Evolutionary conservation across 768 basidiomycete species (phyloP).

Genomic region (Crepidotus variabilis): DNA sequence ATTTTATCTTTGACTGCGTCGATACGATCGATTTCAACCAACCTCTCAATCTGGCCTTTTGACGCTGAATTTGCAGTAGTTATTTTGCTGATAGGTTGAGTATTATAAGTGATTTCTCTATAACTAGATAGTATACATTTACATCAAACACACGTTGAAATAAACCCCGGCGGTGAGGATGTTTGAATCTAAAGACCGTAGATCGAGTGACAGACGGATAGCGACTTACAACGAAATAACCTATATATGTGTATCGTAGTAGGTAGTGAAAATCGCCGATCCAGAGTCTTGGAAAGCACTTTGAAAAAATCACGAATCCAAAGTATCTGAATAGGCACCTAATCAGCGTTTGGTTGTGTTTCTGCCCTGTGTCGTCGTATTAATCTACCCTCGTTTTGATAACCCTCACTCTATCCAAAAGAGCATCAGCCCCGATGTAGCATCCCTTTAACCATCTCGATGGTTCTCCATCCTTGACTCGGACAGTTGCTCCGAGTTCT

Average conservation of each 20-base stretch:
- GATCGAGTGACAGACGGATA: no score
- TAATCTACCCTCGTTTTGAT: conserved; percentile 31
- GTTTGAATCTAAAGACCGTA: no score
- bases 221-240: no score
- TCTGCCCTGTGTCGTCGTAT: neutral
- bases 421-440: conserved; percentile 65
- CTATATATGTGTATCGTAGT: no score
- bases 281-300: no score
- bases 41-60: neutral
- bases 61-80: neutral
- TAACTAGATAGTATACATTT: no score
- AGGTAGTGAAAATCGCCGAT: no score
- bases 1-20: neutral
- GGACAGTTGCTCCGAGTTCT: conserved; percentile 58
- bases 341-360: neutral
- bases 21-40: neutral
- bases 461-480: conserved; percentile 54
- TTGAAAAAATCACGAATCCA: no score
- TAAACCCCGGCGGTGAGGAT: no score
- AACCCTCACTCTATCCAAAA: conserved; percentile 59
- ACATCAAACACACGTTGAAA: no score
- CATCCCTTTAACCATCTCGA: conserved; percentile 91
- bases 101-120: no score
- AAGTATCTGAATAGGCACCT: neutral
- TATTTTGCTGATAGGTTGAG: neutral